phyloP scores from a whole-genome alignment of 1,139 yeast species.

The Kodamaea anthophila region DNA sequence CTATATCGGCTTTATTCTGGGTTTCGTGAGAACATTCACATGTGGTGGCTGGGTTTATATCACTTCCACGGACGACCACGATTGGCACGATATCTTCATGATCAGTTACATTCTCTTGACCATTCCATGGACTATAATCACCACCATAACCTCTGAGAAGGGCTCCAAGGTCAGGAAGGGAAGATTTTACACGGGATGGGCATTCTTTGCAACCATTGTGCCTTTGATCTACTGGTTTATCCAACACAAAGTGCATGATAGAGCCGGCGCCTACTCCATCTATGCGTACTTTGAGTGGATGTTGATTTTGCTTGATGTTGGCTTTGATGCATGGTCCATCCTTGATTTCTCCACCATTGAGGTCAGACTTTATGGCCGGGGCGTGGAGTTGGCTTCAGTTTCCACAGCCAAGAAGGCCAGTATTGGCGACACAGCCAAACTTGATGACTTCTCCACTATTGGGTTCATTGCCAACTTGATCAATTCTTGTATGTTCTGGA shows the following conservation, averaged over 20 bases:
- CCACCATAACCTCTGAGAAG: constrained; percentile 49
- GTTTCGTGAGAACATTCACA: constrained; percentile 77
- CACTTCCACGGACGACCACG: constrained; percentile 95
- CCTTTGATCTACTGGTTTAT: constrained; percentile 88
- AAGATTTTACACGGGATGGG: constrained; percentile 48
- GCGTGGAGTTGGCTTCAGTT: constrained; percentile 11
- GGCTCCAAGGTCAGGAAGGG: constrained; percentile 42
- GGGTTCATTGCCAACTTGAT: constrained; percentile 42
- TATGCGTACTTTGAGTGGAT: constrained; percentile 96
- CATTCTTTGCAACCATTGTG: constrained; percentile 65
- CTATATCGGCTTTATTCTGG: constrained; percentile 44
- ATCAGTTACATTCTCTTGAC: constrained; percentile 81
- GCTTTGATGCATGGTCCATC: constrained; percentile 76
- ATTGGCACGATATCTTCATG: constrained; percentile 94
- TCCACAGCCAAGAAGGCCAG: constrained; percentile 3
- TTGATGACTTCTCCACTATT: constrained; percentile 23
- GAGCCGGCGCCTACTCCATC: constrained; percentile 91
- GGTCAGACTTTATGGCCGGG: constrained; percentile 26
- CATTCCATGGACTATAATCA: constrained; percentile 79
- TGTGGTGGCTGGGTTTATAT: constrained; percentile 99
- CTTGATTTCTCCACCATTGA: constrained; percentile 59
- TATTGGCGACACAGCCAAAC: neutral
- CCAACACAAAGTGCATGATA: constrained; percentile 82
- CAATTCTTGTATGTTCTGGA: constrained; percentile 77
- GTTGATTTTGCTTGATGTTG: constrained; percentile 72